Evolutionary conservation across 108 stramenopile genomes (phyloP).

Genomic region (Schizochytrium sp.): DNA sequence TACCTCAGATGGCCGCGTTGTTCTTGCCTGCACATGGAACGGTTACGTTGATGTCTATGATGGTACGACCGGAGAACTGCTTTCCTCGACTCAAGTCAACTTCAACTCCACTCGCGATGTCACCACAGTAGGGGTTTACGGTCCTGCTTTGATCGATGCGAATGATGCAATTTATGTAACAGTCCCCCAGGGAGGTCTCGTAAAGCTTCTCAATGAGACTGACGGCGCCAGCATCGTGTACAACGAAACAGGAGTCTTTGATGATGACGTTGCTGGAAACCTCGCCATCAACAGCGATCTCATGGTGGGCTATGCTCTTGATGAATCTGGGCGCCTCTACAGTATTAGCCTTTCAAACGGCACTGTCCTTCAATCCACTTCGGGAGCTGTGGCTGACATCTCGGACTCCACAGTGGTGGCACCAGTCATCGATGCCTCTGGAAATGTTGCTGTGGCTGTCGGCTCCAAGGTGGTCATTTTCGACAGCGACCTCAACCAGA

Average conservation of each 20-base stretch:
- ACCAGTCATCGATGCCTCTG: slow-evolving; percentile 7
- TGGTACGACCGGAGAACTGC: background rate
- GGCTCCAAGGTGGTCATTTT: background rate
- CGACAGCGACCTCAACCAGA: background rate
- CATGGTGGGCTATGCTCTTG: slow-evolving; percentile 25
- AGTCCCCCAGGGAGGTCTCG: background rate
- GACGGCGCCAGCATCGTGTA: background rate
- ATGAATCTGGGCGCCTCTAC: background rate
- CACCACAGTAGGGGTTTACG: background rate
- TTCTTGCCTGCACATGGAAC: slow-evolving; percentile 10
- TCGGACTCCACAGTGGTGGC: background rate
- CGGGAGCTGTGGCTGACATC: background rate
- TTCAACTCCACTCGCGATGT: background rate
- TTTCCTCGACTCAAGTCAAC: background rate
- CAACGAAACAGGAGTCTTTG: background rate
- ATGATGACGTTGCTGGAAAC: slow-evolving; percentile 10
- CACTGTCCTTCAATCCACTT: background rate
- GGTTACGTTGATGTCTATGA: slow-evolving; percentile 41
- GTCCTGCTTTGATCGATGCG: background rate
- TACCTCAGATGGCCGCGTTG: background rate
- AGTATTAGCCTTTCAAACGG: background rate
- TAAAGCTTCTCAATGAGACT: background rate
- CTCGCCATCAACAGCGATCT: slow-evolving; percentile 10
- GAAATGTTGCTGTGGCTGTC: background rate
- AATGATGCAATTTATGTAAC: background rate